Base-by-base conservation (phyloP, 2,329 filamentous ascomycete species). In the Colletotrichum lupini region DNA sequence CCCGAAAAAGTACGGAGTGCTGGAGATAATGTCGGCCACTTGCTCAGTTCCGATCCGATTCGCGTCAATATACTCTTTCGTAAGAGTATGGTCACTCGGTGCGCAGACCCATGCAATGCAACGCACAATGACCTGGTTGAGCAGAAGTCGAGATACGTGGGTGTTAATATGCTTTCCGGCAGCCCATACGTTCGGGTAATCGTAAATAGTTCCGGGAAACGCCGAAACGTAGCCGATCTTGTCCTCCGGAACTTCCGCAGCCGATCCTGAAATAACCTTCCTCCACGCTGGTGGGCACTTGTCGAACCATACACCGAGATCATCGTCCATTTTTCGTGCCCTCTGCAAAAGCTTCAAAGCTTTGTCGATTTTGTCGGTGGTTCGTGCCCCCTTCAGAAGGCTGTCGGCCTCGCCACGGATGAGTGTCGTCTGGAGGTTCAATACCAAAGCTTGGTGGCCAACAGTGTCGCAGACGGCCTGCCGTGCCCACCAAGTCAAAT, bases 391-490 rank as follows among this genome's bases (percentile, higher is more conserved):
- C 52, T 72, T 76, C 16, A 78, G 73, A 11, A 78, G 63, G 4
- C 70, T 61, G 22, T 78, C 77, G 42, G 76, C 77, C 53, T 78
- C 76, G 22, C 76, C 76, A 14, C 77, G 76, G 57, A 77, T 69
- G 11, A 77, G 67, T 1, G 76, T 76, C n/a, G 77, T 77, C 57
- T 77, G 76, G 59, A 78, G 75, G 24, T 78, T 78, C 32, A 78
- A 56, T 14, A 77, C 64, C 57, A 77, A 57, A 57, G 78, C 73
- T 56, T 77, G 64, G 62, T 79, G 76, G 22, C 77, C 74, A 37
- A 78, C 72, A 9, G 71, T 67, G 57, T 76, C 73, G 28, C 75
- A 67, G 61, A 78, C 67, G 28, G 72, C 68, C 42, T 78, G 76
- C 12, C 76, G 64, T 1, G 75, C 76, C 76, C 76, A 78, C 76